Percentiles rank a stretch among this genome's conserved stretches.
Evolutionary conservation across 2,329 filamentous ascomycete species (phyloP).

Genomic region (Ascochyta fabae): DNA sequence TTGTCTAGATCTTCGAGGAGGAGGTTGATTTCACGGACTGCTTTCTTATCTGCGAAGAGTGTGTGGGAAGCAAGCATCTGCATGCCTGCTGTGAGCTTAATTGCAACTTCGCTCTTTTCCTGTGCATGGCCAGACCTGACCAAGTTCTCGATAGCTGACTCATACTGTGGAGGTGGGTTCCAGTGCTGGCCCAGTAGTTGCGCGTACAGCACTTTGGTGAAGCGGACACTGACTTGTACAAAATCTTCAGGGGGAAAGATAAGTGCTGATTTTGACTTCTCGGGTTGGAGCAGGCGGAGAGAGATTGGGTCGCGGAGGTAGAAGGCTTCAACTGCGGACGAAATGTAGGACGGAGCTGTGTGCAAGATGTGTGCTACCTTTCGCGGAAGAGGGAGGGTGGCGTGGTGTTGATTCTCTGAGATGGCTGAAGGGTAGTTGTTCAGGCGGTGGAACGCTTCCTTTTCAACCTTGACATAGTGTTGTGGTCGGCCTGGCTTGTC

Average conservation of each 20-base stretch:
- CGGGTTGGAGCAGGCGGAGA: conserved; percentile 68
- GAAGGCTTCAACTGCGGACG: conserved; percentile 87
- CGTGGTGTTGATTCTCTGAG: conserved; percentile 74
- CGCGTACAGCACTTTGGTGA: conserved; percentile 89
- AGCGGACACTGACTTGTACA: conserved; percentile 77
- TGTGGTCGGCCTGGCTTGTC: conserved; percentile 65
- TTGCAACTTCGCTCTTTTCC: conserved; percentile 69
- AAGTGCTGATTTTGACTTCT: conserved; percentile 58
- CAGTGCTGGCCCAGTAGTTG: conserved; percentile 90
- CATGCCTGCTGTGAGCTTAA: conserved; percentile 89
- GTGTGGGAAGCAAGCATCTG: conserved; percentile 81
- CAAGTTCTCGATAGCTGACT: conserved; percentile 48
- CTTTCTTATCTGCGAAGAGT: conserved; percentile 70
- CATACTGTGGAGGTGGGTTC: conserved; percentile 65
- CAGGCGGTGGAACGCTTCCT: conserved; percentile 89
- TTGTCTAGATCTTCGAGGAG: conserved; percentile 76
- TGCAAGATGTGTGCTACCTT: conserved; percentile 83
- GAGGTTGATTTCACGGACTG: conserved; percentile 76
- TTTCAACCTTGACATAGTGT: conserved; percentile 76
- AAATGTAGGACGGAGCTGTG: conserved; percentile 74
- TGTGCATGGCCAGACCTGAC: conserved; percentile 41
- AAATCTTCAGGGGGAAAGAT: conserved; percentile 79
- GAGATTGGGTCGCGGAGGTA: conserved; percentile 85
- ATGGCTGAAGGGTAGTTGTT: conserved; percentile 83
- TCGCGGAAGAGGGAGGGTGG: conserved; percentile 76